Evolutionary conservation across 208 protist species (phyloP).

Genomic region (Naegleria lovaniensis): DNA sequence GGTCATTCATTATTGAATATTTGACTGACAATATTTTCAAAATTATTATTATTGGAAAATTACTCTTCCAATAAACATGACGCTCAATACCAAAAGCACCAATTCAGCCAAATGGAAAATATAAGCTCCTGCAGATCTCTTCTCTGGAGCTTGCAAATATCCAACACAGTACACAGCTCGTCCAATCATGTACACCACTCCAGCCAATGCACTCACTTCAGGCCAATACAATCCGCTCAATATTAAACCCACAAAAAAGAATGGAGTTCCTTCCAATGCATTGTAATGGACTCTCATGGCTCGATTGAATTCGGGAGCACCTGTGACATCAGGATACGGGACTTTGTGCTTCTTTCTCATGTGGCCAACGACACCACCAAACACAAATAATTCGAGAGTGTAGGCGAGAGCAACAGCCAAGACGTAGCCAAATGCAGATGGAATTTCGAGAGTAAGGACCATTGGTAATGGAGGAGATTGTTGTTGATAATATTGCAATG

Average conservation of each 20-base stretch:
- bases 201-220: neutral
- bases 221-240: neutral
- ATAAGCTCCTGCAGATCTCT: neutral
- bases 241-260: neutral
- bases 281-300: conserved; percentile 27
- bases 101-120: conserved; percentile 13
- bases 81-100: neutral
- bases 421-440: neutral
- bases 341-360: conserved; percentile 1
- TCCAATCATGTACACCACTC: neutral
- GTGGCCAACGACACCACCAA: neutral
- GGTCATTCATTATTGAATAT: too few relatives aligned
- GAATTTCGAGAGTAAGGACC: neutral
- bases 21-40: too few relatives aligned
- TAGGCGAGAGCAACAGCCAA: neutral
- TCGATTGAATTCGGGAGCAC: neutral
- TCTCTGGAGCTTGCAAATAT: neutral
- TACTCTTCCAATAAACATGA: neutral
- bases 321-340: neutral
- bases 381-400: neutral
- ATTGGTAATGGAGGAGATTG: too few relatives aligned
- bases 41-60: conserved; percentile 1
- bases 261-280: neutral
- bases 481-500: too few relatives aligned
- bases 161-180: neutral